Base-by-base conservation (phyloP, 805 yeast species). In the Vanderwaltozyma verrucispora region DNA sequence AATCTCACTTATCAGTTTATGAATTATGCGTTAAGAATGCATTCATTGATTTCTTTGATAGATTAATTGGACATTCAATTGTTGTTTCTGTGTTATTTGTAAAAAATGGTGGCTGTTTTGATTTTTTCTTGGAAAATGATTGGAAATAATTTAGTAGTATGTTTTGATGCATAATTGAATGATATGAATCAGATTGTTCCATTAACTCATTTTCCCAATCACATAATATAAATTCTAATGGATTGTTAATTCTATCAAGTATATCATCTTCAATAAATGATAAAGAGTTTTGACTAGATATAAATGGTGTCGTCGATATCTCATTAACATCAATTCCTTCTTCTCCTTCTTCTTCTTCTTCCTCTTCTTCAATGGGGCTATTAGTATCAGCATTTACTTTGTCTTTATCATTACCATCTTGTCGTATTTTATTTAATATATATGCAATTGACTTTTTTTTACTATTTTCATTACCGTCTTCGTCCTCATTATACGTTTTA, bases 151-250 rank as follows among this genome's bases (percentile, higher is more conserved):
- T 35, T 18, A 47, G 37, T 19, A 52, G 19, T 3, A 40, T 23
- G 26, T 43, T 44, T 31, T 45, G 47, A 36, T 53, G 37, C 11
- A 19, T 18, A 15, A 30, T 34, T 3, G 59, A 54, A n/a, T 30
- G 26, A 12, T 20, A 19, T 21, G 23, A 18, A 37, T 54, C 59
- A 5, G 32, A 28, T 10, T 25, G 27, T 9, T 54, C 54, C 28
- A 48, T 29, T 10, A 24, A n/a, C 7, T 36, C 31, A 3, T 45
- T 40, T 35, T 53, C 60, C 50, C 51, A 44, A 21, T 53, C 53
- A 30, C 53, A 43, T n/a, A 54, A 32, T 4, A 37, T 32, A 10
- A 46, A 28, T 32, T 54, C 60, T 5, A 47, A 32, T 3, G 47
- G 49, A 28, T 50, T 54, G 32, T 54, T 51, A 7, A 53, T 40